These are phyloP conservation scores for Gorgonomyces haynaldii DNA, from an alignment of 192 early-diverging fungal species.

Conservation along the genomic window DNA sequence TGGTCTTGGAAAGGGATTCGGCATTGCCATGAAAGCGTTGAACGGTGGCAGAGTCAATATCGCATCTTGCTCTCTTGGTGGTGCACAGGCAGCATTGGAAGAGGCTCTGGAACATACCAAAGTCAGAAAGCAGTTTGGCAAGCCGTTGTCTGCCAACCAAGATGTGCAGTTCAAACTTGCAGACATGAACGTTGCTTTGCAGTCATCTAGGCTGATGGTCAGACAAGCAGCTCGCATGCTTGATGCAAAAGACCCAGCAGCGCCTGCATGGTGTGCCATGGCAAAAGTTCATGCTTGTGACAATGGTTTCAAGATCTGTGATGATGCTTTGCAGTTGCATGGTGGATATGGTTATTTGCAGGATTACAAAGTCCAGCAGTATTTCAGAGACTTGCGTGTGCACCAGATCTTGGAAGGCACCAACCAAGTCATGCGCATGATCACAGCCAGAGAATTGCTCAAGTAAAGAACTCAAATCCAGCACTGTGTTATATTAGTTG, in stretches of 20 bases:
- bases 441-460: conserved; percentile 35
- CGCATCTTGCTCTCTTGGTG: conserved; percentile 46
- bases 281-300: conserved; percentile 47
- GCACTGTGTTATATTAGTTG: no score
- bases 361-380: conserved; percentile 48
- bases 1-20: conserved; percentile 46
- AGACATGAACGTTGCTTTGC: conserved; percentile 40
- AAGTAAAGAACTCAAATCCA: conserved; percentile 35
- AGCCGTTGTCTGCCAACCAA: conserved; percentile 31
- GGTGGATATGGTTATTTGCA: conserved; percentile 53
- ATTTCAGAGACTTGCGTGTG: conserved; percentile 41
- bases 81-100: conserved; percentile 40
- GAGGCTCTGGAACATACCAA: conserved; percentile 19
- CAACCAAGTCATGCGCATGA: conserved; percentile 50
- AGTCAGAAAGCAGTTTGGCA: conserved; percentile 41
- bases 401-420: conserved; percentile 50
- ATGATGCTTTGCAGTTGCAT: conserved; percentile 39
- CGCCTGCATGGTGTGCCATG: conserved; percentile 39
- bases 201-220: conserved; percentile 38
- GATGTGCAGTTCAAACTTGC: conserved; percentile 46
- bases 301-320: conserved; percentile 38
- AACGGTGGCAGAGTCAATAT: conserved; percentile 31
- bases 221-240: conserved; percentile 30
- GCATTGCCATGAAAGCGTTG: conserved; percentile 51
- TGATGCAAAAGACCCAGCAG: conserved; percentile 25